Evolutionary conservation across 495 filamentous ascomycete species (phyloP), one percentile per base, ranked within the genome.

Genomic region (Lasiosphaeris hirsuta): DNA sequence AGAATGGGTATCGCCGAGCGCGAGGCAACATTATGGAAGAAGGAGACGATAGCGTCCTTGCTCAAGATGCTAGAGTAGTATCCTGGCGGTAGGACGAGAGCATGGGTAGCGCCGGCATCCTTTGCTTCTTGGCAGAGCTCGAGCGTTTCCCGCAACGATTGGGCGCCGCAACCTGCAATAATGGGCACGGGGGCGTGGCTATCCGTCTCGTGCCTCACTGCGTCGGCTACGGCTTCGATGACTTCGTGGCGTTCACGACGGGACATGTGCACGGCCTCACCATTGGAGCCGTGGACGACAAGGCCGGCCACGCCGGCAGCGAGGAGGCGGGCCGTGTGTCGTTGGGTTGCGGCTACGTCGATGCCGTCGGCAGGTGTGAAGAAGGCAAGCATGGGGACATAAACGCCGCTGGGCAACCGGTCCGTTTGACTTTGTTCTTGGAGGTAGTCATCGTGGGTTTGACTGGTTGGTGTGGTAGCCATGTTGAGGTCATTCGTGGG

Each of bases 111-210:
- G 14, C 92, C 92, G 11, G 87, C 80, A 7, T 77, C 78, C 36
- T 81, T 77, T 19, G 92, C 87, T 58, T 96, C 90, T 35, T 81
- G 80, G 73, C 90, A 94, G 39, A 92, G 74, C 56, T 87, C 80
- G 66, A 96, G 83, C 17, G 90, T 90, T 71, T 96, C 92, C 51
- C 88, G 86, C n/a, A 88, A 90, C 0, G 89, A 93, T 63, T 92
- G 86, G 35, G 87, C 84, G 39, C 89, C 89, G 65, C 87, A 91
- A 34, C 92, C 93, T 35, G 91, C 92, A 58, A 97, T 89, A 59
- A 68, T 56, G 43, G 66, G 66, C 40, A 97, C 70, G 19, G 90
- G 91, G 62, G 90, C 69, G 57, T 83, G 71, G 69, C 81, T 88
- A 17, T 90, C 88, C 35, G 84, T 77, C 40, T 82, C 80, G 71